Percentiles rank a stretch among this genome's conserved stretches.
These are phyloP conservation scores for Silene uniflora DNA, from an alignment of 148 eudicot species.

Conservation along the genomic window DNA sequence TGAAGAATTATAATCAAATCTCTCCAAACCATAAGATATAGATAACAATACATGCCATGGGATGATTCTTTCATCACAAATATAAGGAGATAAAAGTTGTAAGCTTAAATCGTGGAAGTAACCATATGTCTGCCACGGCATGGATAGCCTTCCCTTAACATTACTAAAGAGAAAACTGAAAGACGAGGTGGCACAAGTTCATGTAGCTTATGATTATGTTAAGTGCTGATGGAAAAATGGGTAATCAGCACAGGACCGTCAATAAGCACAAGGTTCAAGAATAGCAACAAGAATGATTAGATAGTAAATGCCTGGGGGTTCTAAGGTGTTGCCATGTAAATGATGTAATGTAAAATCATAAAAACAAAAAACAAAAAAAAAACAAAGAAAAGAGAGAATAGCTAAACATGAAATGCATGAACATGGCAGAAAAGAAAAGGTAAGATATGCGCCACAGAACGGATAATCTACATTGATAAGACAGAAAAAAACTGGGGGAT, in stretches of 20 bases:
- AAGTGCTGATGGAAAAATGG: constrained; percentile 10
- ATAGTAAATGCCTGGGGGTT: not conserved
- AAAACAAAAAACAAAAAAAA: not conserved
- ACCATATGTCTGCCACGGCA: not conserved
- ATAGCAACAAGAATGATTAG: not conserved
- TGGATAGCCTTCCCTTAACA: constrained; percentile 1
- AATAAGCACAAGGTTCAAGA: constrained; percentile 20
- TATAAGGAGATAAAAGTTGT: not conserved
- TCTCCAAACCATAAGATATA: not conserved
- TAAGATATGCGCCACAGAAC: constrained; percentile 4
- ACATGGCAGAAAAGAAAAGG: not conserved
- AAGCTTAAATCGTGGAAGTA: not conserved
- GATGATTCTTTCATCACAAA: not conserved
- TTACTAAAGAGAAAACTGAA: constrained; percentile 17
- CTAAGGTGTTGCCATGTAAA: too few relatives aligned
- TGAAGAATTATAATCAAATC: not conserved
- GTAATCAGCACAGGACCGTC: constrained; percentile 21
- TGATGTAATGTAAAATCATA: not conserved
- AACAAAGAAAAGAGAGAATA: not conserved
- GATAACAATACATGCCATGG: not conserved
- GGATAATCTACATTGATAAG: constrained; percentile 15
- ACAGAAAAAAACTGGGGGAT: not conserved
- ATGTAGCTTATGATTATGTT: constrained; percentile 19
- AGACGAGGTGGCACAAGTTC: constrained; percentile 20
- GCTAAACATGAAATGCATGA: not conserved